These are phyloP conservation scores for Colletotrichum paranaense DNA, from an alignment of 2,329 filamentous ascomycete species.

Conservation along the genomic window DNA sequence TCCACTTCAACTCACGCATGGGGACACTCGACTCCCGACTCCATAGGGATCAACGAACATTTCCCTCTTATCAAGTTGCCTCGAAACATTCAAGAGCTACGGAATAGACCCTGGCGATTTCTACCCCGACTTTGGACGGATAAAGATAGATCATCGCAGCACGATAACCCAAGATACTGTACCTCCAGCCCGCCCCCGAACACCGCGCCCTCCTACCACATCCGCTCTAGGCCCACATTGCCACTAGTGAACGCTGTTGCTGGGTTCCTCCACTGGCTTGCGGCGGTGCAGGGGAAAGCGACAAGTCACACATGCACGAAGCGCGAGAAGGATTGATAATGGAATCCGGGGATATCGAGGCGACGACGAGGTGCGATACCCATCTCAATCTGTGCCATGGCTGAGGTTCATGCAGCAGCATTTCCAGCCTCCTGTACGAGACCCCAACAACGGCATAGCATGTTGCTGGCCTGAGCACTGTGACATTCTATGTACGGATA, in stretches of 20 bases:
- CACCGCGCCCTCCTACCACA: conserved; percentile 3
- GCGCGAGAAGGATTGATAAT: not conserved
- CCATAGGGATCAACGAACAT: not conserved
- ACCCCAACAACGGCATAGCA: conserved; percentile 4
- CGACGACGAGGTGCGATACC: not conserved
- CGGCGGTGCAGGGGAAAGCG: not conserved
- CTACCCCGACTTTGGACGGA: not conserved
- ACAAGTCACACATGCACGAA: not conserved
- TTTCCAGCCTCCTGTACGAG: conserved; percentile 3
- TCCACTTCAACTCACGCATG: not conserved
- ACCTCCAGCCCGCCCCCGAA: not conserved
- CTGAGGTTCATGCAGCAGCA: not conserved
- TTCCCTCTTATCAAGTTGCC: too few relatives aligned
- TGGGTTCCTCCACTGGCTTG: not conserved
- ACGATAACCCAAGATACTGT: conserved; percentile 1
- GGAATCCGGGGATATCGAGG: conserved; percentile 15
- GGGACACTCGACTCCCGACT: not conserved
- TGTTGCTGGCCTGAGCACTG: not conserved
- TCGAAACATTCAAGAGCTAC: not conserved
- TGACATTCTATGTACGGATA: not conserved
- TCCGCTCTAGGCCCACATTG: not conserved
- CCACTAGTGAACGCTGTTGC: not conserved
- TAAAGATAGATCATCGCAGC: not conserved
- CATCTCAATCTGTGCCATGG: not conserved
- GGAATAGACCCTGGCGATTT: not conserved